Conservation (phyloP, 1,284 basidiomycete species). For the Puccinia horiana region DNA sequence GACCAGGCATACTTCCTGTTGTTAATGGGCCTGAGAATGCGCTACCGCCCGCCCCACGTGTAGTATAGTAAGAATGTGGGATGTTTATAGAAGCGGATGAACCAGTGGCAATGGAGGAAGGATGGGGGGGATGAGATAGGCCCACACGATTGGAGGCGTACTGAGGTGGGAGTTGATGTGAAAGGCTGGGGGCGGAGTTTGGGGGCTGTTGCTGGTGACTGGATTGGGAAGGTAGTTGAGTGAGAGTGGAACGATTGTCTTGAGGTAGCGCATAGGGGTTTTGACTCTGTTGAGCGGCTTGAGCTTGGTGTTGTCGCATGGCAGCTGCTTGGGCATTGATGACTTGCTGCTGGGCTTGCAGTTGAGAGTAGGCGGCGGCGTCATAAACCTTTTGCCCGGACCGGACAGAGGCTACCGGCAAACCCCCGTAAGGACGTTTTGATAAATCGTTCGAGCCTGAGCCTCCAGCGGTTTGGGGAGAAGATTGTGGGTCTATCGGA, state of each 20-base stretch:
- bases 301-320: conserved; percentile 58
- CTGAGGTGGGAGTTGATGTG: conserved; percentile 52
- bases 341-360: conserved; percentile 87
- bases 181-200: conserved; percentile 52
- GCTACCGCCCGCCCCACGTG: conserved; percentile 15
- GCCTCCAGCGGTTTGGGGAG: conserved; percentile 50
- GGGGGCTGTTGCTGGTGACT: conserved; percentile 57
- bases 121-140: conserved; percentile 13
- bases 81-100: conserved; percentile 28
- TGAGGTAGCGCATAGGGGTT: conserved; percentile 53
- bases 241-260: conserved; percentile 38
- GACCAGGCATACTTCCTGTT: conserved; percentile 40
- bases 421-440: conserved; percentile 90
- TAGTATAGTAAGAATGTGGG: conserved; percentile 41
- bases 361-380: conserved; percentile 90
- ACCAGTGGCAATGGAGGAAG: background rate
- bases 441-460: conserved; percentile 59
- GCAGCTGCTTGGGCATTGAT: conserved; percentile 71
- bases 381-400: conserved; percentile 79
- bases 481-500: conserved; percentile 36
- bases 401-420: conserved; percentile 70
- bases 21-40: conserved; percentile 45
- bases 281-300: conserved; percentile 54
- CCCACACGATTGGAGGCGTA: conserved; percentile 47
- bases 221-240: conserved; percentile 56